These are phyloP conservation scores for Clavispora santaluciae DNA, from an alignment of 805 yeast genomes.

Conservation along the genomic window DNA sequence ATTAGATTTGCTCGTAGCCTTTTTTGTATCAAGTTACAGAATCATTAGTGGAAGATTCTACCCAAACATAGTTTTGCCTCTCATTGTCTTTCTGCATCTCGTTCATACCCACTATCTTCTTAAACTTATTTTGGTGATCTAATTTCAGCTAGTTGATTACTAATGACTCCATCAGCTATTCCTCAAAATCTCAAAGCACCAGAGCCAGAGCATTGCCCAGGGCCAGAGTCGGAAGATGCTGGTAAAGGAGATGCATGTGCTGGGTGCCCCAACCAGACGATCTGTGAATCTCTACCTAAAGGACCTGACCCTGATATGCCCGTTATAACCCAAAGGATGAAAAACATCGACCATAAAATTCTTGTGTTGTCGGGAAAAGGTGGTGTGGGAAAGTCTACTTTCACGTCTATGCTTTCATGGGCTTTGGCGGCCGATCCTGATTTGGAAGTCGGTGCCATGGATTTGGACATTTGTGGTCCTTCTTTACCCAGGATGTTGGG, in stretches of 20 bases:
- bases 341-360: slow-evolving; percentile 69
- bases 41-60: too few species aligned
- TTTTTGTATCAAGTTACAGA: neutral
- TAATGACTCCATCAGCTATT: neutral
- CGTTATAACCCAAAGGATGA: slow-evolving; percentile 61
- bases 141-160: neutral
- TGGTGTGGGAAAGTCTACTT: slow-evolving; percentile 97
- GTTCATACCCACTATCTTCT: too few species aligned
- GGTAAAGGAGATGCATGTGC: slow-evolving; percentile 92
- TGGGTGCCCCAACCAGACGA: slow-evolving; percentile 91
- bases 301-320: slow-evolving; percentile 96
- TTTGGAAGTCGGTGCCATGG: slow-evolving; percentile 93
- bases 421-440: slow-evolving; percentile 79
- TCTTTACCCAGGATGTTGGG: slow-evolving; percentile 94
- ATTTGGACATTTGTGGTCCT: slow-evolving; percentile 96
- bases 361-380: slow-evolving; percentile 80
- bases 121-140: neutral
- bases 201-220: slow-evolving; percentile 98
- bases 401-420: slow-evolving; percentile 95
- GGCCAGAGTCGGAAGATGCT: slow-evolving; percentile 91
- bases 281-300: slow-evolving; percentile 82
- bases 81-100: too few species aligned
- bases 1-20: neutral
- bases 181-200: slow-evolving; percentile 44
- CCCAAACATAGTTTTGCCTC: too few species aligned